These are phyloP conservation scores for Parastagonospora nodorum DNA, from an alignment of 2,329 filamentous ascomycete species.

Conservation along the genomic window DNA sequence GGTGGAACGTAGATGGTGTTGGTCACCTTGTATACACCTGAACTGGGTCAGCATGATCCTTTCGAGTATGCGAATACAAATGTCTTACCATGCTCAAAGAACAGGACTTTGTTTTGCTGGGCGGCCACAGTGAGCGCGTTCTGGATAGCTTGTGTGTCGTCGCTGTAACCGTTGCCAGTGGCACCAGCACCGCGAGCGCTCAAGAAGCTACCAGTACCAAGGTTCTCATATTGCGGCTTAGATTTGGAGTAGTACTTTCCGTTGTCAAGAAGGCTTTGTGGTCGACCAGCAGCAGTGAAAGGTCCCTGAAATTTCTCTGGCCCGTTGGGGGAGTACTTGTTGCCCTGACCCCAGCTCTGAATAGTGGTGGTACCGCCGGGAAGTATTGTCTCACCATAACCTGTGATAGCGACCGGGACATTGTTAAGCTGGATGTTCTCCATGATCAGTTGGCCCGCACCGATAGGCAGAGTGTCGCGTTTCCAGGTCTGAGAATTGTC, in stretches of 20 bases:
- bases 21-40: constrained; percentile 58
- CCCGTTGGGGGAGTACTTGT: constrained; percentile 45
- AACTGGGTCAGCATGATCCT: neutral
- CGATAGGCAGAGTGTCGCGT: constrained; percentile 45
- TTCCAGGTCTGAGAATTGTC: constrained; percentile 34
- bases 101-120: constrained; percentile 59
- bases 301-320: constrained; percentile 54
- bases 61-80: neutral
- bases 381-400: constrained; percentile 34
- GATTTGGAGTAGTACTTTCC: constrained; percentile 56
- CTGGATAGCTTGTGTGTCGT: constrained; percentile 84
- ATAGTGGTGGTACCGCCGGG: constrained; percentile 42
- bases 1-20: constrained; percentile 65
- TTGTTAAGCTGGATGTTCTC: constrained; percentile 57
- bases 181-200: constrained; percentile 57
- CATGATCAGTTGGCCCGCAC: constrained; percentile 58
- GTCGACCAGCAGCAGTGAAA: constrained; percentile 53
- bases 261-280: constrained; percentile 54
- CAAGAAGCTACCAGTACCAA: constrained; percentile 68
- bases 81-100: constrained; percentile 60
- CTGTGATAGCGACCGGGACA: constrained; percentile 40
- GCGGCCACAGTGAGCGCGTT: constrained; percentile 69
- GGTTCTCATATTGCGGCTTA: constrained; percentile 55
- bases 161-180: constrained; percentile 77
- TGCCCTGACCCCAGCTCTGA: constrained; percentile 43